Evolutionary conservation across 768 basidiomycete species (phyloP), one percentile per base, ranked within the genome.

Genomic region (Lepiota venenata): DNA sequence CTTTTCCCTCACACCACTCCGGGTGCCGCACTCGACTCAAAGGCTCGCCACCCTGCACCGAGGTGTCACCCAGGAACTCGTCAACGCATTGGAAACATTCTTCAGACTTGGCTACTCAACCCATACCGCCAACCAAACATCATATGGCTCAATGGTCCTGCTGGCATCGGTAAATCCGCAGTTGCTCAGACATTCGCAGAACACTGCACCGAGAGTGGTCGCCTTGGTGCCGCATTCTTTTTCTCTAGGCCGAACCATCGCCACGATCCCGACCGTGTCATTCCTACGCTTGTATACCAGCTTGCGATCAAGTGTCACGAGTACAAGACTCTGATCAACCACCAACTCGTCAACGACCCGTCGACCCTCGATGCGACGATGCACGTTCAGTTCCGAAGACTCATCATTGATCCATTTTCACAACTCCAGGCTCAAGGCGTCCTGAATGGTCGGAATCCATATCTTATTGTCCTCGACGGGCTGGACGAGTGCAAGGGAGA

Each of bases 121-220:
- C 35, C 41, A 1, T 15, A 29, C 5, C 25, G 40, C 21, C 3
- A 14, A 14, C 18, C 36, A 15, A 40, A 39, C 2, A 45, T 56
- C 1, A 22, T 46, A 7, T 56, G 55, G 55, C 29, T 56, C 37
- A 4, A 36, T 38, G 55, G 55, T 7, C 44, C 29, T 18, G 47
- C 42, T 4, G 55, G 55, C 18, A 35, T 49, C 22, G 56, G 51
- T 18, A 57, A 57, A 20, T 48, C 56, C 10, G 51, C 56, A 12
- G 47, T 57, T 5, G 51, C 51, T 11, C 56, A 57, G 37, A 35
- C 42, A 2, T 25, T 38, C 20, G 44, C 51, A 12, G 46, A 49
- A 5, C 5, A 5, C 8, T 21, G 45, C 2, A 41, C 14, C n/a
- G 12, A 4, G 5, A 12, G n/a, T 7, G 44, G 40, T 36, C 18